Percentiles rank a stretch among this genome's conserved stretches.
These are phyloP conservation scores for Aspergillus sp. DNA, from an alignment of 2,329 filamentous ascomycete species.

Conservation along the genomic window DNA sequence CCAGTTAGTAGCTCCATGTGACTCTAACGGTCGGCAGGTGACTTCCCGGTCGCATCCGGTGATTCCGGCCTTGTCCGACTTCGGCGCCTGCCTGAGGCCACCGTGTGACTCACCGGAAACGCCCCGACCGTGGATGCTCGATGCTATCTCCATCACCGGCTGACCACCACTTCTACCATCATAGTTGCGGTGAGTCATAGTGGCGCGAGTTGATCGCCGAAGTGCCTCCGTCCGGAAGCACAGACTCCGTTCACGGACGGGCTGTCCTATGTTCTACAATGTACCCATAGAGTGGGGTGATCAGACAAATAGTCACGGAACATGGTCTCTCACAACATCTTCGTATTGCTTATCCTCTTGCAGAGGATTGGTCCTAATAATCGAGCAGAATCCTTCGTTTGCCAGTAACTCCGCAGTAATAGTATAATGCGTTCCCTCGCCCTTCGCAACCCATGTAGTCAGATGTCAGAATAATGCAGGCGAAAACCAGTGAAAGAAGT, in stretches of 20 bases:
- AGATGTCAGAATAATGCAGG: not conserved
- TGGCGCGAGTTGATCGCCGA: not conserved
- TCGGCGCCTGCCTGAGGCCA: not conserved
- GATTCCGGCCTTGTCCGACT: constrained; percentile 2
- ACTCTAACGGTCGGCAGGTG: constrained; percentile 1
- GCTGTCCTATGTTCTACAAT: not conserved
- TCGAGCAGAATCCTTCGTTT: not conserved
- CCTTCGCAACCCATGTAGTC: not conserved
- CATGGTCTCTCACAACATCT: not conserved
- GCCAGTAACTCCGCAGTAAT: constrained; percentile 4
- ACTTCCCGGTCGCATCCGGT: not conserved
- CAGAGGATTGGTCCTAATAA: not conserved
- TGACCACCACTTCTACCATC: constrained; percentile 1
- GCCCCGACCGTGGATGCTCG: not conserved
- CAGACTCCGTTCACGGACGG: not conserved
- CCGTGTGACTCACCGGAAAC: not conserved
- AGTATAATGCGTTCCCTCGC: constrained; percentile 1
- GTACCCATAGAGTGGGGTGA: not conserved
- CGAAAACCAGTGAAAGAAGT: constrained; percentile 14
- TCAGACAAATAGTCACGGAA: too few relatives aligned
- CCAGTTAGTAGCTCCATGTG: not conserved
- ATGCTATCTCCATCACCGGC: not conserved
- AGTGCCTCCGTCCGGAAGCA: not conserved
- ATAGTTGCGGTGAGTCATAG: constrained; percentile 12
- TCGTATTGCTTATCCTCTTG: not conserved